Evolutionary conservation across 2,329 filamentous ascomycete species (phyloP), one percentile per base, ranked within the genome.

Genomic region (Neonectria magnoliae): DNA sequence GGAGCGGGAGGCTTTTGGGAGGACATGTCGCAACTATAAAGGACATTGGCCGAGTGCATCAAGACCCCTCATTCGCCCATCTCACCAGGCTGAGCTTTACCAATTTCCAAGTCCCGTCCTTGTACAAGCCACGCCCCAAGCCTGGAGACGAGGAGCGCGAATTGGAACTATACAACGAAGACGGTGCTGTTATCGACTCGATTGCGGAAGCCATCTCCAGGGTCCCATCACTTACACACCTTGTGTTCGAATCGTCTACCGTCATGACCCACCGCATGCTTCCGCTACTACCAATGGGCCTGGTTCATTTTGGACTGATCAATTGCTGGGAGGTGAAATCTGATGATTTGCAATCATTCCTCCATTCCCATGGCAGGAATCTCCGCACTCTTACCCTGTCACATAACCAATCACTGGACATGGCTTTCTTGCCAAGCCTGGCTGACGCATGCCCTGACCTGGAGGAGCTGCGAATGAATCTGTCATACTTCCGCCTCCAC

Each of bases 261-360:
- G 83, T 92, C 36, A 85, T 93, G 62, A 91, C 91, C 73, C 85
- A 88, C 8, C 82, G 83, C 9, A 83, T 97, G 18, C 81, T 97
- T n/a, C 83, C 87, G 1, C 81, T 87, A 4, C 80, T 98, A 7
- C 93, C 94, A 1, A 83, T 81, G 11, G 85, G 82, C 4, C 82
- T 98, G 20, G 80, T 85, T 50, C 87, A 87, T 50, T 83, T 98
- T 4, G 91, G 91, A 68, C 82, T 98, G 16, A 88, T 90, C 68
- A 95, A 96, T 71, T 98, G 94, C 74, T 90, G 90, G 79, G 88
- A 92, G 66, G 79, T 97, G 10, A 88, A 84, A 5, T 91, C 93
- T 1, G 84, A 89, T 4, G 85, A 89, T 63, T 80, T 98, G 22
- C 81, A 83, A 27, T 76, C 78, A 0, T 97, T 91, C 73, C 83